Conservation (phyloP, 495 filamentous ascomycete genomes). For the Penicillium lagena region DNA sequence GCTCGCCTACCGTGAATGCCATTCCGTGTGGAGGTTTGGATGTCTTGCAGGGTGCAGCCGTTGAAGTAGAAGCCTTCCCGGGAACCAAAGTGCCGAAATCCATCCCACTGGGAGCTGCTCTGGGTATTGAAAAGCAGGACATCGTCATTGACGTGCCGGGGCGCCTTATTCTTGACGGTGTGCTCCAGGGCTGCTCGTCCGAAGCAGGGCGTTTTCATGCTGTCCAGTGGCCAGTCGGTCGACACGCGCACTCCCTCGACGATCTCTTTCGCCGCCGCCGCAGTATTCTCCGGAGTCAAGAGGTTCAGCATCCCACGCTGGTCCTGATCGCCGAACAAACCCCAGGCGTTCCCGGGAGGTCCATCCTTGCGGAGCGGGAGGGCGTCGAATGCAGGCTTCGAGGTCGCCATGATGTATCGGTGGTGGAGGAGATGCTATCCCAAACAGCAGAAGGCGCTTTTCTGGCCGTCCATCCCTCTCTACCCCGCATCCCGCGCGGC, state of each 20-base stretch:
- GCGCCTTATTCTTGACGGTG: constrained; percentile 28
- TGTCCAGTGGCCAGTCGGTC: constrained; percentile 35
- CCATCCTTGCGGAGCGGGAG: constrained; percentile 34
- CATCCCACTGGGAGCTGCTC: constrained; percentile 51
- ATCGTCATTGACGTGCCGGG: constrained; percentile 51
- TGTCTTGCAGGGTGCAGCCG: constrained; percentile 49
- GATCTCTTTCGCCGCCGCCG: constrained; percentile 42
- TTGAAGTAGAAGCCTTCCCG: constrained; percentile 53
- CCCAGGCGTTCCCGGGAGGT: constrained; percentile 44
- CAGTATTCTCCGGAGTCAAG: constrained; percentile 40
- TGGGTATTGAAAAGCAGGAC: constrained; percentile 57
- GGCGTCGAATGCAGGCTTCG: constrained; percentile 28
- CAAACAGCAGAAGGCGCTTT: background rate
- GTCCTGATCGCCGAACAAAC: constrained; percentile 37
- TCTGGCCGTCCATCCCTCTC: background rate
- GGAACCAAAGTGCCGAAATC: constrained; percentile 45
- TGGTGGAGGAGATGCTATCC: background rate
- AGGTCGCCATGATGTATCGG: background rate
- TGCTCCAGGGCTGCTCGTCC: constrained; percentile 24
- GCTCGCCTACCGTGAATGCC: constrained; percentile 37
- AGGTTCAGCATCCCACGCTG: constrained; percentile 43
- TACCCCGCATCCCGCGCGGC: constrained; percentile 1
- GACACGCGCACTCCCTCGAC: constrained; percentile 39
- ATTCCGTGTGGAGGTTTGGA: constrained; percentile 36
- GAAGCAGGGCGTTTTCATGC: constrained; percentile 20